Evolutionary conservation across 2,329 filamentous ascomycete species (phyloP), one percentile per base, ranked within the genome.

Genomic region (Ceratocystis albifundus): DNA sequence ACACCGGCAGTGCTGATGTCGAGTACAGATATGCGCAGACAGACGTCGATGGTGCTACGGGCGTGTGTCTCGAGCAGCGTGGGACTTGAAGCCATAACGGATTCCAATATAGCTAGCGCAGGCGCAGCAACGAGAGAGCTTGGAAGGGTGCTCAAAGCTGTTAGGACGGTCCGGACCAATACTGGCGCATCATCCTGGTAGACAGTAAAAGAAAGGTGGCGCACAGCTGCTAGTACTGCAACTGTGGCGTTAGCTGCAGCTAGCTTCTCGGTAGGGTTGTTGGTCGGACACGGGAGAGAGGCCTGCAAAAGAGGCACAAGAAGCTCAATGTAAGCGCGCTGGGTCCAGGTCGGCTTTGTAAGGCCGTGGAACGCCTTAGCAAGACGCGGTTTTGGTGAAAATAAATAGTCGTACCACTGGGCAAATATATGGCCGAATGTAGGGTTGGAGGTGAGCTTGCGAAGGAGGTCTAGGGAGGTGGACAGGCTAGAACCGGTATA

Each of bases 111-210:
- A 20, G 75, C 73, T 1, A 84, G 75, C 0, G 80, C 80, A 0
- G 78, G 76, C 48, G 77, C 74, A 15, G 78, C 77, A 67, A 84
- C 81, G 1, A 74, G 71, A 3, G 76, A 76, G 12, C 74, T 68
- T 3, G 75, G 74, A 7, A 78, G 73, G 20, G 74, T 79, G 65
- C 76, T 76, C 4, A 82, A 73, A 0, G 78, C 76, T 0, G 77
- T 76, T 41, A 85, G 78, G 4, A 80, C 76, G 17, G 84, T 74
- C 7, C 80, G 77, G 2, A 82, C 73, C 4, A 84, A 75, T 41
- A 74, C 72, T 3, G 75, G 75, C 0, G 77, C 73, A 62, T 85
- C 82, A 17, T 79, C 77, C 55, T 82, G 77, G 71, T 82, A 85
- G 20, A 83, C 77, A 1, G 76, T 71, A 64, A 79, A 82, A 20